Percentiles rank a stretch among this genome's conserved stretches.
phyloP scores from a whole-genome alignment of 2,329 filamentous ascomycete genomes.

The Biscogniauxia mediterranea region DNA sequence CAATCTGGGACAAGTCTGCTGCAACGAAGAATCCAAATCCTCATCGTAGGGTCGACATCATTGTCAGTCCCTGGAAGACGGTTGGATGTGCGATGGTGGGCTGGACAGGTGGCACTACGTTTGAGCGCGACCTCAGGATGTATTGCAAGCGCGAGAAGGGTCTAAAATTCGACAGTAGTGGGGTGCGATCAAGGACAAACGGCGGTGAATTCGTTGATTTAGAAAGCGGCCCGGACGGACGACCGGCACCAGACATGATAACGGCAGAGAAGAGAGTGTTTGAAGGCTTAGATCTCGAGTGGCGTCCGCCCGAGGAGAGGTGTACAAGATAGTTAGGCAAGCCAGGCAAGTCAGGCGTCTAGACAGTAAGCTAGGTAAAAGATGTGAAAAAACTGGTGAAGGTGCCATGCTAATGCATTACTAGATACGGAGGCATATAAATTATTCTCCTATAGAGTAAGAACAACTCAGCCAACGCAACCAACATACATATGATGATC shows the following conservation, averaged over 20 bases:
- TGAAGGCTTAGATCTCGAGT: constrained; percentile 68
- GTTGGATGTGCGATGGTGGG: constrained; percentile 84
- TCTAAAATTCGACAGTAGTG: constrained; percentile 91
- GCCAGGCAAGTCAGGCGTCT: too few species aligned
- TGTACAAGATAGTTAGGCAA: constrained; percentile 51
- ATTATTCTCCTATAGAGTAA: too few species aligned
- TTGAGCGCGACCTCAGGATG: constrained; percentile 78
- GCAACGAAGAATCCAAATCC: constrained; percentile 63
- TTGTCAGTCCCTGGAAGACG: constrained; percentile 84
- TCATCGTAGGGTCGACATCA: constrained; percentile 88
- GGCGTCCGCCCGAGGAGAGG: constrained; percentile 63
- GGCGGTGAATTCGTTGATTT: constrained; percentile 68
- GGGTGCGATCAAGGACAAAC: constrained; percentile 65
- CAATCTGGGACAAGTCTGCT: constrained; percentile 42
- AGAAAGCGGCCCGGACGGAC: constrained; percentile 50
- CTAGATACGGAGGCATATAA: too few species aligned
- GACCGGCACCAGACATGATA: constrained; percentile 59
- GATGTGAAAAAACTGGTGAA: not conserved
- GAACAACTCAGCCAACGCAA: too few species aligned
- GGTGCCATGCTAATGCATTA: too few species aligned
- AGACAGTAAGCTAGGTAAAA: not conserved
- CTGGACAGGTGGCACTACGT: constrained; percentile 87
- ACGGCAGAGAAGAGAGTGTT: constrained; percentile 82
- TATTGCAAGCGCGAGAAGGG: constrained; percentile 71
- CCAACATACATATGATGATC: too few species aligned